A percentile compares a stretch with the other conserved stretches of the same genome.
Evolutionary conservation across 352 stramenopile genomes (phyloP).

Genomic region (Globisporangium radiosum): DNA sequence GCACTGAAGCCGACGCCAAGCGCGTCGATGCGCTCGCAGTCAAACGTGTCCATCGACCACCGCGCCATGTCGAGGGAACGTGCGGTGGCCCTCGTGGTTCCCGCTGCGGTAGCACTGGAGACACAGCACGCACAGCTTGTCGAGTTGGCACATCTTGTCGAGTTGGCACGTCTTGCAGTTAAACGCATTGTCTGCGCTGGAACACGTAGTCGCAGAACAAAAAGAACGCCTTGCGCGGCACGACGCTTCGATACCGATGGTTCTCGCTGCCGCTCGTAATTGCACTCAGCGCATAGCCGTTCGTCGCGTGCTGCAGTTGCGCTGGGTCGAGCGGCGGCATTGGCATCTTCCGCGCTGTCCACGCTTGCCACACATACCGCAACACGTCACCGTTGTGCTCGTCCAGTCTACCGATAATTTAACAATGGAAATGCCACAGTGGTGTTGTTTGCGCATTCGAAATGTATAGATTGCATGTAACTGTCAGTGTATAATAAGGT

Average conservation of each 20-base stretch:
- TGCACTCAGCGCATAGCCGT: neutral
- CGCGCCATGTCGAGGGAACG: slow-evolving; percentile 68
- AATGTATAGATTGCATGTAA: no score
- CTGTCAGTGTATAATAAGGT: no score
- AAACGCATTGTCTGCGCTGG: slow-evolving; percentile 97
- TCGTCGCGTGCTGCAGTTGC: slow-evolving; percentile 2
- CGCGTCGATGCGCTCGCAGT: slow-evolving; percentile 48
- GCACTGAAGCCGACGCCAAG: slow-evolving; percentile 97
- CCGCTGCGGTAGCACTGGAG: slow-evolving; percentile 93
- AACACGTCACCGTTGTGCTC: no score
- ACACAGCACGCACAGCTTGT: slow-evolving; percentile 97
- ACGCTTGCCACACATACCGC: no score
- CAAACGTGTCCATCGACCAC: slow-evolving; percentile 63
- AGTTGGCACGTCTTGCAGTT: slow-evolving; percentile 98
- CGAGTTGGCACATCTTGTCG: slow-evolving; percentile 95
- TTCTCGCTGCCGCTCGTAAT: slow-evolving; percentile 8
- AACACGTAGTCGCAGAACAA: slow-evolving; percentile 95
- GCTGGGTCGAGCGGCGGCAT: slow-evolving; percentile 9
- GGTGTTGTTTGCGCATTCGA: no score
- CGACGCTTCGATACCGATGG: slow-evolving; percentile 10
- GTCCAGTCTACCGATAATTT: no score
- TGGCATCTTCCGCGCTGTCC: no score
- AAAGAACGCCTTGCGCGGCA: slow-evolving; percentile 52
- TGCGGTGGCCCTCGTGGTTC: slow-evolving; percentile 90
- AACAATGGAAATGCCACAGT: no score